Base-by-base conservation (phyloP, 2,329 filamentous ascomycete genomes). In the Penicillium nordicum region DNA sequence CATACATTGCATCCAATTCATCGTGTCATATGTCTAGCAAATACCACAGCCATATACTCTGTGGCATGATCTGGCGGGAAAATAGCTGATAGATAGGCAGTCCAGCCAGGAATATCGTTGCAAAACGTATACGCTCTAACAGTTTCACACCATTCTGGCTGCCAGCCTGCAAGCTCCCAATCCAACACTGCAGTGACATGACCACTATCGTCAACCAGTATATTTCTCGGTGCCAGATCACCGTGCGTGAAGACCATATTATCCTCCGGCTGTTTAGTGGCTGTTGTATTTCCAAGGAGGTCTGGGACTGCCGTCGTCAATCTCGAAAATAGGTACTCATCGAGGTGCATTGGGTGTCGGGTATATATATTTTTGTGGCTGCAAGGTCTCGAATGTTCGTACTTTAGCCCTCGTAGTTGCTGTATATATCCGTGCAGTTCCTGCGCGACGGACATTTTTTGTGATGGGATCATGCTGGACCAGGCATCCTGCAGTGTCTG, bases 121-220 rank as follows among this genome's bases (percentile, higher is more conserved):
- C 47, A 46, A 32, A 45, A 52, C 0, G 36, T 38, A 46, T 41
- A 56, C 9, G 50, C 50, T 32, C 44, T 53, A 14, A 55, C 40
- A 29, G 34, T 40, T 16, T 53, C 51, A 37, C 21, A 34, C 51
- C 51, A 53, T 23, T 41, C 27, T 21, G 50, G 54, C 3, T 54
- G 45, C 48, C 50, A 53, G 11, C 54, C 57, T 18, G 54, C 54
- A 42, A 53, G 34, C 30, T 57, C 49, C 57, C 45, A 57, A 21
- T 59, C 53, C 9, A 59, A 34, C 30, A 57, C 40, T 16, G 49
- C 50, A 18, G 54, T 51, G 29, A 59, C 29, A 14, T 44, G 45
- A 5, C 40, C 45, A 21, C 47, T 18, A 10, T 48, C 36, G n/a
- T 57, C 45, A 25, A 59, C 49, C n/a, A 59, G 29, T 12, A 57